Evolutionary conservation across 73 alveolate genomes (phyloP), one percentile per base, ranked within the genome.

Genomic region (Paramecium sonneborni): DNA sequence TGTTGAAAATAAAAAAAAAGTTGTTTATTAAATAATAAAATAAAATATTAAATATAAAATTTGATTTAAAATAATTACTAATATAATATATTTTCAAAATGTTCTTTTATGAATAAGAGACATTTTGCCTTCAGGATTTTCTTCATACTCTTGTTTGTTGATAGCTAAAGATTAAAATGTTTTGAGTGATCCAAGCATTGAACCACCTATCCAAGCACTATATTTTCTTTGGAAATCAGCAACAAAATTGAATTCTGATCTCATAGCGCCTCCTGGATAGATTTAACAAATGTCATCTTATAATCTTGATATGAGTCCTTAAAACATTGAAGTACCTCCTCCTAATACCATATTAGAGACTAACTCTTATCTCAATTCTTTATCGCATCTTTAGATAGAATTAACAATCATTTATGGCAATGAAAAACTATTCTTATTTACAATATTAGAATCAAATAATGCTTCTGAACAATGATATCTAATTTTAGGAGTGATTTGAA

Each of bases 161-260:
- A 88, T 88, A 6, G 94, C 94, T 23, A 88, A 32, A 20, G 57
- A 44, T 57, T 88, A 88, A 44, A 88, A 88, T 44, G 94, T 88
- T 20, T 41, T 70, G n/a, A 88, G 56, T 28, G 89, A 62, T 11
- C 94, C 94, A 23, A 88, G 35, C 94, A 88, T 88, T 8, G 94
- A 88, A 20, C 90, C 94, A 70, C 94, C 94, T 23, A 88, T 88
- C 94, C 94, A 88, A 34, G 94, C 76, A 38, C 91, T 69, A 32
- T 69, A 88, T 18, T 82, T 62, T 9, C 94, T 62, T 69, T 88
- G 90, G 48, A 82, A 69, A 58, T 88, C 87, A 23, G 85, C 85
- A n/a, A 88, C 84, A 35, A 69, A 88, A 43, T 88, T 88, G 28
- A 88, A 69, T n/a, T 88, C 94, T 23, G 85, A 57, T 68, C 94